A percentile compares a stretch with the other conserved stretches of the same genome.
phyloP scores from a whole-genome alignment of 352 stramenopile genomes.

The Phytophthora brassicae region DNA sequence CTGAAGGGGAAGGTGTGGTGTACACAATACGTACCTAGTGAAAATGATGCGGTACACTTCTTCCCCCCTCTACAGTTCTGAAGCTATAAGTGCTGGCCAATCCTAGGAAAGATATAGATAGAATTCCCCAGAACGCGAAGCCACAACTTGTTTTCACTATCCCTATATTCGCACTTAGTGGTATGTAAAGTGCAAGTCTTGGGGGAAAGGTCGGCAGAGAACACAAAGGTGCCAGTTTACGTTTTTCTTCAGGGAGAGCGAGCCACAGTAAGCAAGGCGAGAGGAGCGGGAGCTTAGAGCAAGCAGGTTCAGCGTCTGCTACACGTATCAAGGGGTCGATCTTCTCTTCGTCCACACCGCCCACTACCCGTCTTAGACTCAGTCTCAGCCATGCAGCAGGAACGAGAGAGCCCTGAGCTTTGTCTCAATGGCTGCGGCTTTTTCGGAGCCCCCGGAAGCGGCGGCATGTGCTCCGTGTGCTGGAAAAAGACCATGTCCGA shows the following conservation, averaged over 20 bases:
- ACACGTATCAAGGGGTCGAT: neutral
- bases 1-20: neutral
- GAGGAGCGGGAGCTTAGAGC: too few species aligned
- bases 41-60: neutral
- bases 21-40: slow-evolving; percentile 5
- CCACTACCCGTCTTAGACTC: neutral
- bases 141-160: neutral
- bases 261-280: neutral
- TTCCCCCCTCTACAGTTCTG: too few species aligned
- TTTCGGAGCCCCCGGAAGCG: slow-evolving; percentile 67
- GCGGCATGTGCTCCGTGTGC: slow-evolving; percentile 84
- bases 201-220: neutral
- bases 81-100: too few species aligned
- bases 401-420: slow-evolving; percentile 73
- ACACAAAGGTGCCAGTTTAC: neutral
- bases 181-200: neutral
- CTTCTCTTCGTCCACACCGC: neutral
- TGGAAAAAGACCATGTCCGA: slow-evolving; percentile 88
- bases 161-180: neutral
- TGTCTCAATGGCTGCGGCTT: slow-evolving; percentile 80
- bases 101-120: too few species aligned
- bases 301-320: neutral
- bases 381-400: slow-evolving; percentile 63
- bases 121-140: neutral
- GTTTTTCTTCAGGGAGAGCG: neutral